Conservation (phyloP, 106 monocot species). For the Dioscorea dumetorum region DNA sequence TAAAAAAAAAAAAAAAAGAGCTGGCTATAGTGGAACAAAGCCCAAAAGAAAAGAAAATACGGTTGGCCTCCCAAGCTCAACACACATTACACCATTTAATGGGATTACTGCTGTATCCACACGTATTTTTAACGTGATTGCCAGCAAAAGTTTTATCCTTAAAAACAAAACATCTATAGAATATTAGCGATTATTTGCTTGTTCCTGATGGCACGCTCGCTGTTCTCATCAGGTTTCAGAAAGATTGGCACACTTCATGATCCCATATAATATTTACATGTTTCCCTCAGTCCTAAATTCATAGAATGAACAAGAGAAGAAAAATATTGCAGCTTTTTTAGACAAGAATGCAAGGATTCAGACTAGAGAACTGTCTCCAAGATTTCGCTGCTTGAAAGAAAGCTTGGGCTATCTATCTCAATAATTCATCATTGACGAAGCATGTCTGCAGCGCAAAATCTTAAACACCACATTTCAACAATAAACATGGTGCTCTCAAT, state of each 20-base stretch:
- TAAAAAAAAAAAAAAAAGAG: too few relatives aligned
- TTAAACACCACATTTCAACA: too few relatives aligned
- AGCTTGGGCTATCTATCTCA: too few relatives aligned
- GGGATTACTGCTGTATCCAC: too few relatives aligned
- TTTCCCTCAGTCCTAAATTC: neutral
- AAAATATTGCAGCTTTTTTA: neutral
- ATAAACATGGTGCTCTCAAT: neutral
- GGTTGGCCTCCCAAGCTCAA: too few relatives aligned
- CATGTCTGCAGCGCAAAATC: neutral
- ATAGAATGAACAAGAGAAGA: neutral
- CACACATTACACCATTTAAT: too few relatives aligned
- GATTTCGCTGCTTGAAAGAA: neutral
- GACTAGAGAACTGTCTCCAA: neutral
- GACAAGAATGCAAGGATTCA: neutral
- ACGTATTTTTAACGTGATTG: too few relatives aligned
- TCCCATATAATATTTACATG: neutral
- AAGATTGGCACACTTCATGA: neutral
- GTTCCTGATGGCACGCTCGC: neutral
- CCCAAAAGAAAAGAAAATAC: too few relatives aligned
- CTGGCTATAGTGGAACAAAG: too few relatives aligned
- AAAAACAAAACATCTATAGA: too few relatives aligned
- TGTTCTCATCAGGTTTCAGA: conserved; percentile 2
- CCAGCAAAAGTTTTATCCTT: too few relatives aligned
- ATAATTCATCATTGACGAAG: neutral
- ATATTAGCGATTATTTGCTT: too few relatives aligned